phyloP scores from a whole-genome alignment of 257 asterid genomes.

The Cynanchum wilfordii region DNA sequence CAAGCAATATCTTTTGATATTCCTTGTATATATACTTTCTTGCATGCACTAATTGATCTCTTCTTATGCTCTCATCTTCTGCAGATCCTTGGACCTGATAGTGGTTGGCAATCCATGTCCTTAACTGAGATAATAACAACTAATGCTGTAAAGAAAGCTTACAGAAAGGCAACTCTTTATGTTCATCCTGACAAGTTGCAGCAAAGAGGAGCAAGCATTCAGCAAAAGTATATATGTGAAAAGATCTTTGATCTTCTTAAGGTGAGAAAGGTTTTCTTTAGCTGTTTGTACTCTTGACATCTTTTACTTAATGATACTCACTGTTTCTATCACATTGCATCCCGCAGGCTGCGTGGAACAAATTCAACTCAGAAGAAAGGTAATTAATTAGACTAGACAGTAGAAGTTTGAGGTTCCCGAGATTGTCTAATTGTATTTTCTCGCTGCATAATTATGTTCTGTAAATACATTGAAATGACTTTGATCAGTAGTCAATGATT shows the following conservation, averaged over 20 bases:
- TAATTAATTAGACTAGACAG: conserved; percentile 23
- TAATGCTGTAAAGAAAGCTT: conserved; percentile 82
- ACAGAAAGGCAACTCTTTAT: conserved; percentile 87
- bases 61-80: not conserved
- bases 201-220: conserved; percentile 91
- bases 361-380: conserved; percentile 92
- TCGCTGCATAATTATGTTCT: not conserved
- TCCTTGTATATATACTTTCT: not conserved
- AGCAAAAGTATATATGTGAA: conserved; percentile 87
- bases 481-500: not conserved
- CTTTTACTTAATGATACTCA: not conserved
- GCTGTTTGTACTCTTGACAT: too few relatives aligned
- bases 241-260: conserved; percentile 94
- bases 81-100: conserved; percentile 84
- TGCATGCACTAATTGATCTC: not conserved
- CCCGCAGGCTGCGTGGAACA: conserved; percentile 94
- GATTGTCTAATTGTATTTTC: not conserved
- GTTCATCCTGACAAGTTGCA: conserved; percentile 98
- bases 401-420: not conserved
- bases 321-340: not conserved
- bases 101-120: conserved; percentile 89
- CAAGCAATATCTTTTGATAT: not conserved
- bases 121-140: conserved; percentile 78
- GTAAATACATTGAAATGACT: conserved; percentile 10
- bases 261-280: conserved; percentile 35